Evolutionary conservation across 2,329 filamentous ascomycete species (phyloP).

Genomic region (Didymella sp.): DNA sequence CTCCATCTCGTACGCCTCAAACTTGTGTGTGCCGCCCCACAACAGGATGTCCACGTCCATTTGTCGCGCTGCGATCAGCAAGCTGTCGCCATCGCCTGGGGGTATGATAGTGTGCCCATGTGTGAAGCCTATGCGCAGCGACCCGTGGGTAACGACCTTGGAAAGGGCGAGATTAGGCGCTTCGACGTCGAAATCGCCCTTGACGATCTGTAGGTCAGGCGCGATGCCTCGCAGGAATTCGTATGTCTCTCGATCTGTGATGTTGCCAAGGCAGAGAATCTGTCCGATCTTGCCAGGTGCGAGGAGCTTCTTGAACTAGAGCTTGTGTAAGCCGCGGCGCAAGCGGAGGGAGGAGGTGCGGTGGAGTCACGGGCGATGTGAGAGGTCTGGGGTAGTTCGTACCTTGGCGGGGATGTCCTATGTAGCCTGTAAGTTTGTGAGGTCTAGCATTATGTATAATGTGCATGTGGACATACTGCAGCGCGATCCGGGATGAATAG

Average conservation of each 20-base stretch:
- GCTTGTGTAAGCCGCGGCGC: constrained; percentile 15
- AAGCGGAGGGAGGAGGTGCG: background rate
- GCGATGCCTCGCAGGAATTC: constrained; percentile 63
- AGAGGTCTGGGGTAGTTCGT: constrained; percentile 19
- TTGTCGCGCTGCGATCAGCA: constrained; percentile 72
- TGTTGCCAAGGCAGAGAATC: constrained; percentile 65
- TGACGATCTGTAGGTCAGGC: constrained; percentile 72
- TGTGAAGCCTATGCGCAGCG: constrained; percentile 72
- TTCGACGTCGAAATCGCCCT: constrained; percentile 73
- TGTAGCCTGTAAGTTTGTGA: constrained; percentile 48
- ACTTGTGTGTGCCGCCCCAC: constrained; percentile 73
- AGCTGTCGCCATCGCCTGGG: constrained; percentile 69
- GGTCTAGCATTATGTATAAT: constrained; percentile 29
- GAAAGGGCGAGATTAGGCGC: constrained; percentile 69
- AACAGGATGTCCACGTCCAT: constrained; percentile 75
- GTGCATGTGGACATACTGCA: constrained; percentile 41
- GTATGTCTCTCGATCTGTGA: constrained; percentile 64
- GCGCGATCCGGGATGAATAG: constrained; percentile 54
- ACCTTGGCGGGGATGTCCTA: constrained; percentile 54
- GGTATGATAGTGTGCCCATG: constrained; percentile 75
- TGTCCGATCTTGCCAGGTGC: constrained; percentile 66
- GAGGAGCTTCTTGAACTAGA: constrained; percentile 62
- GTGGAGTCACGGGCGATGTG: background rate
- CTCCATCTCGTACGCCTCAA: constrained; percentile 75
- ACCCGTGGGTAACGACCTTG: constrained; percentile 74